These are phyloP conservation scores for Solanum piurae DNA, from an alignment of 257 asterid species.

Conservation along the genomic window DNA sequence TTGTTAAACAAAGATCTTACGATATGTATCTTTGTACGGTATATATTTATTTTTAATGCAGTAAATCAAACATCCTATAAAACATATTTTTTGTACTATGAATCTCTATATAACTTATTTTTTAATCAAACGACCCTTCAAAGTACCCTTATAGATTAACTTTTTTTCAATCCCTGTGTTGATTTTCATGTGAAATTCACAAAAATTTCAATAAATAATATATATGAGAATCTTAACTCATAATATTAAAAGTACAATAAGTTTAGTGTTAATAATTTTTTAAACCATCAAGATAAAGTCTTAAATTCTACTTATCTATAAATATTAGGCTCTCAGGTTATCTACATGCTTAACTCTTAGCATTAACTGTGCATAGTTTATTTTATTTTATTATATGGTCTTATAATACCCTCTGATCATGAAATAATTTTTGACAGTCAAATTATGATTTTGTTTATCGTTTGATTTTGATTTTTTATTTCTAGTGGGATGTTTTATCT, in stretches of 20 bases:
- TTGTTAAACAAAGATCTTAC: not conserved
- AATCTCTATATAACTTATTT: not conserved
- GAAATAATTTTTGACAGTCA: not conserved
- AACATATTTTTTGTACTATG: not conserved
- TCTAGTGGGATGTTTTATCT: conserved; percentile 62
- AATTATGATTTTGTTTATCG: not conserved
- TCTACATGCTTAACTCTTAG: not conserved
- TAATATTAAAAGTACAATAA: not conserved
- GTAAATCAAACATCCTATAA: not conserved
- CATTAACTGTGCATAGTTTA: not conserved
- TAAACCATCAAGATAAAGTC: not conserved
- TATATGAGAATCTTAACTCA: not conserved
- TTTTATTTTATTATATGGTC: not conserved
- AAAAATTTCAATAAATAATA: not conserved
- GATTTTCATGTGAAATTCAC: not conserved
- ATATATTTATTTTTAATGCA: not conserved
- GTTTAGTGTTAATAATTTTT: not conserved
- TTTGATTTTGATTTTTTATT: not conserved
- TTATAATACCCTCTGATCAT: not conserved
- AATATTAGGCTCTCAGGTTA: not conserved
- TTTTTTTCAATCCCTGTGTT: not conserved
- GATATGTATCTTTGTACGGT: not conserved
- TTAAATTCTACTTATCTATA: not conserved
- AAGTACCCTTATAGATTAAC: not conserved
- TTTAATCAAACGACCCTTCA: not conserved